A percentile compares a stretch with the other conserved stretches of the same genome.
These are phyloP conservation scores for Suhomyces kunorum DNA, from an alignment of 1,139 yeast genomes.

Conservation along the genomic window DNA sequence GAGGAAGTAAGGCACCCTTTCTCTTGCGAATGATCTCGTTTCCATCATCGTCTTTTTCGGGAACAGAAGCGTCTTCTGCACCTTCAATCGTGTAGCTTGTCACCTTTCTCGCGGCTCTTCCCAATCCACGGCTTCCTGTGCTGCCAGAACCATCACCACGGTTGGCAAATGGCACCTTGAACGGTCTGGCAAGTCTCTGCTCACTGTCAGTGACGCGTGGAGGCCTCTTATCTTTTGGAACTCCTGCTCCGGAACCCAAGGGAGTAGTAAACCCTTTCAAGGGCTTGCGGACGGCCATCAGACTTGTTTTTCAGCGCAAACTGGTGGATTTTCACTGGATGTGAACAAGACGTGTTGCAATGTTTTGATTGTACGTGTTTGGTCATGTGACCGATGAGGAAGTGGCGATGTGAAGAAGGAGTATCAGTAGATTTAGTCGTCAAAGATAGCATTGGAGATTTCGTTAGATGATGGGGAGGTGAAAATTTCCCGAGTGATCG, in stretches of 20 bases:
- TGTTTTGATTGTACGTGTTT: conserved; percentile 6
- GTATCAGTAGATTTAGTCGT: no score
- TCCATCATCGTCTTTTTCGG: conserved; percentile 22
- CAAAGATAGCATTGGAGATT: no score
- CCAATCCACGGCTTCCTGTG: conserved; percentile 22
- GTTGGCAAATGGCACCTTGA: conserved; percentile 43
- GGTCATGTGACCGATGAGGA: conserved; percentile 6
- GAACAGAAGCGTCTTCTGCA: conserved; percentile 20
- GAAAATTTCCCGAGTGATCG: no score
- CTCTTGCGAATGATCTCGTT: conserved; percentile 27
- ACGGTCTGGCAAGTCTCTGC: conserved; percentile 41
- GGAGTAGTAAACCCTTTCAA: conserved; percentile 46
- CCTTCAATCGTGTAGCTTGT: conserved; percentile 32
- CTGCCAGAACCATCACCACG: conserved; percentile 20
- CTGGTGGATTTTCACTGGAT: background rate
- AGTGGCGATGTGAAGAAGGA: background rate
- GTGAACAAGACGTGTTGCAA: background rate
- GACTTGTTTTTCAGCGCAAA: background rate
- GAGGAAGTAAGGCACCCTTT: conserved; percentile 54
- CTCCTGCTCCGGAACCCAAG: conserved; percentile 48
- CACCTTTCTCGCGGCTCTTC: conserved; percentile 32
- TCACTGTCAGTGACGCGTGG: conserved; percentile 40
- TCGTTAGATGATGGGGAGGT: no score
- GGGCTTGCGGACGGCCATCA: conserved; percentile 35
- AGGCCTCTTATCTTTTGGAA: conserved; percentile 44